phyloP scores from a whole-genome alignment of 805 yeast species.

The Hemisphaericaspora nanyangensis region DNA sequence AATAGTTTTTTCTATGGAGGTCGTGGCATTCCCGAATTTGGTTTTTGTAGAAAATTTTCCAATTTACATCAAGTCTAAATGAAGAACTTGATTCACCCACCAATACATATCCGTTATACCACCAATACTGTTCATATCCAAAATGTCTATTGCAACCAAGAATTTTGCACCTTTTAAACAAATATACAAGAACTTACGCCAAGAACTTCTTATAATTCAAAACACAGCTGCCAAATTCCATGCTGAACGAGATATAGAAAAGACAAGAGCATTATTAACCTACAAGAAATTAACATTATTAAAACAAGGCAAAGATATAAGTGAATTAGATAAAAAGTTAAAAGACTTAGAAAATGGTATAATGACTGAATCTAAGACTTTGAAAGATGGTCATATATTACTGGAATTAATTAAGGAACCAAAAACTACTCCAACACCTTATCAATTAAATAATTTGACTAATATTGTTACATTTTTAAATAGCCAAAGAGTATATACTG shows the following conservation, averaged over 20 bases:
- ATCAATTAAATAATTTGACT: conserved; percentile 37
- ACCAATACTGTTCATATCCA: background rate
- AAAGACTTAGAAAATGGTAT: background rate
- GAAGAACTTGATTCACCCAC: too few species aligned
- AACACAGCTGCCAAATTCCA: conserved; percentile 34
- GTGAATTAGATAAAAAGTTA: conserved; percentile 30
- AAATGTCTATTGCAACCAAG: conserved; percentile 6
- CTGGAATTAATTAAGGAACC: background rate
- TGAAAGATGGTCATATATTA: background rate
- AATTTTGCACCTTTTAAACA: conserved; percentile 10
- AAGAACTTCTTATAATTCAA: conserved; percentile 39
- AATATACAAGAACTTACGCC: conserved; percentile 21
- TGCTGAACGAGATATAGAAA: conserved; percentile 37
- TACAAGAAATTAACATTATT: conserved; percentile 47
- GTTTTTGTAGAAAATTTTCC: background rate
- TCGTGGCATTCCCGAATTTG: background rate
- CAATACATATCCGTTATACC: background rate
- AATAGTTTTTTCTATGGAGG: too few species aligned
- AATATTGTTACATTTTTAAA: conserved; percentile 62
- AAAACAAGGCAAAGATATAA: conserved; percentile 23
- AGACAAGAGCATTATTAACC: conserved; percentile 42
- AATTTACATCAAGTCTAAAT: background rate
- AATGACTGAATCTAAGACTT: background rate
- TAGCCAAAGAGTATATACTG: conserved; percentile 74
- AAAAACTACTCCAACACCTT: conserved; percentile 6